Evolutionary conservation across 805 yeast genomes (phyloP), one percentile per base, ranked within the genome.

Genomic region (Yarrowia sp.): DNA sequence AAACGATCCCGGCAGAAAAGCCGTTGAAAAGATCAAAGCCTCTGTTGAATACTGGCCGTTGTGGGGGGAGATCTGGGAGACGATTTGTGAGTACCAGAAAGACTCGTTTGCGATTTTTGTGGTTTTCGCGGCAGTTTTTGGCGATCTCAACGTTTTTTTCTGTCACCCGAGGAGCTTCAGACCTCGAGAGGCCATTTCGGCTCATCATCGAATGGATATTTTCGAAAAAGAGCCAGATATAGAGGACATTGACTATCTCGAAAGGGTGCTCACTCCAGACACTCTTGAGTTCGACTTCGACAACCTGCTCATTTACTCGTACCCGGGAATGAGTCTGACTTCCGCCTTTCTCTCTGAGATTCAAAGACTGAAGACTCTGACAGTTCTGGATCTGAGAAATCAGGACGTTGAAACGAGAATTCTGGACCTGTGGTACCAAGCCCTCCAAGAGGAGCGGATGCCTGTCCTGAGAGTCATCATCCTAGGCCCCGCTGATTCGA

Each of bases 371-470:
- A 3, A 34, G n/a, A 13, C 56, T 12, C 40, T 50, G 15, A 5
- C 40, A 7, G 56, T 50, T 8, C n/a, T 50, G 42, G 56, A 50
- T 34, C 56, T 50, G 10, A 10, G 56, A 19, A 9, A n/a, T 13
- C 9, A 17, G 9, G n/a, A 3, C 3, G n/a, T 36, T 14, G 34
- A n/a, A 4, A 9, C 10, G 3, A 6, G 3, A 6, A 34, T 13
- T 2, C 42, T 50, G 13, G n/a, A 24, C 2, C 10, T 10, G 12
- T 50, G 40, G 40, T 3, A 17, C 15, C 17, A 34, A 42, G 17
- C 4, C 6, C n/a, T 50, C 30, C 13, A 50, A 17, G 9, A 40
- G 4, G 30, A 24, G 13, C 12, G 34, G 33, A 17, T 40, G 56
- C 30, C 56, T 12, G 17, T 17, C 17, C 9, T 50, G 56, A 17